Conservation (phyloP, 2,329 filamentous ascomycete species). For the Aspergillus pseudoglaucus region DNA sequence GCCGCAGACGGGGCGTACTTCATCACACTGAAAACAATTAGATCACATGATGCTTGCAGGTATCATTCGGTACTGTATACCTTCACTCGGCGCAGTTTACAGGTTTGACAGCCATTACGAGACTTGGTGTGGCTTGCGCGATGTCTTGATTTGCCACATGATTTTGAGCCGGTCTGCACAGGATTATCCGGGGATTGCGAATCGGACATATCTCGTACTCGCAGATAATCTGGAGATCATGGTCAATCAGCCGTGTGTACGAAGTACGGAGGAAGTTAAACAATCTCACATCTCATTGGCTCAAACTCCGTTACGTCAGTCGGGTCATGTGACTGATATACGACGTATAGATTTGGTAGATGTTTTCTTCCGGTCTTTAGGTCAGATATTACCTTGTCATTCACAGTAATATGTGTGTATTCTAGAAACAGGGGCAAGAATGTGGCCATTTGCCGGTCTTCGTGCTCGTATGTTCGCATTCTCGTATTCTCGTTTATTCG, state of each 20-base stretch:
- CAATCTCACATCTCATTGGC: no score
- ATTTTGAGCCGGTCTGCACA: not conserved
- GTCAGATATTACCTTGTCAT: no score
- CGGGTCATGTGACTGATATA: no score
- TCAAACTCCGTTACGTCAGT: no score
- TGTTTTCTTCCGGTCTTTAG: no score
- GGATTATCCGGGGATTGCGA: not conserved
- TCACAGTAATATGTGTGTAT: not conserved
- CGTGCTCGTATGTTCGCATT: not conserved
- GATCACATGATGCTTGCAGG: not conserved
- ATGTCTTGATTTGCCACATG: not conserved
- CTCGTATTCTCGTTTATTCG: not conserved
- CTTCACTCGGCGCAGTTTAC: constrained; percentile 20
- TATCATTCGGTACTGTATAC: constrained; percentile 4
- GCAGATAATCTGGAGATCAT: not conserved
- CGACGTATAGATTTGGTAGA: no score
- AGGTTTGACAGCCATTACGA: constrained; percentile 17
- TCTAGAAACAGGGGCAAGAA: not conserved
- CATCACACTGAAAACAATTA: constrained; percentile 15
- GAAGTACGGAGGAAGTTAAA: not conserved
- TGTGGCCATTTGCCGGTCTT: not conserved
- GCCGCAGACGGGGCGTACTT: constrained; percentile 17
- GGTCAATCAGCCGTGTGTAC: not conserved
- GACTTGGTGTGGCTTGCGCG: constrained; percentile 19
- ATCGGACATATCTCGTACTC: not conserved